A percentile compares a stretch with the other conserved stretches of the same genome.
phyloP scores from a whole-genome alignment of 2,329 filamentous ascomycete species.

The Leptodontidium sp. region DNA sequence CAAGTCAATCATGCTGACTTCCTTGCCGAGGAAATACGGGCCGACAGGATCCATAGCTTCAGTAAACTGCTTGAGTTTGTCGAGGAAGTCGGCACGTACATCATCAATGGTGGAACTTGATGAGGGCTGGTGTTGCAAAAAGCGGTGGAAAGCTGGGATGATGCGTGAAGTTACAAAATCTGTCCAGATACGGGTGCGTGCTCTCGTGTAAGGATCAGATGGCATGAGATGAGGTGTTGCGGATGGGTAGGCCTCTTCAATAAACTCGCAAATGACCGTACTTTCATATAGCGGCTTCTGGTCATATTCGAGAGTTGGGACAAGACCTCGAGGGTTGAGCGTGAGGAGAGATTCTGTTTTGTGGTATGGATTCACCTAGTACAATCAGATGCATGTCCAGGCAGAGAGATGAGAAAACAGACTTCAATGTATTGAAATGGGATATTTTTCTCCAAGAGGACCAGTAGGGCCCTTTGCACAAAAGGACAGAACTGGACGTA shows the following conservation, averaged over 20 bases:
- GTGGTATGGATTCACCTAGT: constrained; percentile 70
- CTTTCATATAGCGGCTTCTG: constrained; percentile 75
- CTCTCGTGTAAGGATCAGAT: constrained; percentile 67
- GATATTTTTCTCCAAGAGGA: constrained; percentile 76
- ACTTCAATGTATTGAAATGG: constrained; percentile 80
- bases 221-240: constrained; percentile 61
- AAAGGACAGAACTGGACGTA: constrained; percentile 59
- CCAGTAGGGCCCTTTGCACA: constrained; percentile 77
- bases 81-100: constrained; percentile 65
- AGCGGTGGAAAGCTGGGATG: constrained; percentile 73
- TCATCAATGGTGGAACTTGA: constrained; percentile 59
- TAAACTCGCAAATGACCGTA: constrained; percentile 76
- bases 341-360: constrained; percentile 73
- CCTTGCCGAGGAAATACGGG: constrained; percentile 72
- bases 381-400: neutral
- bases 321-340: constrained; percentile 78
- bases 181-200: constrained; percentile 74
- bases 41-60: constrained; percentile 66
- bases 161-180: constrained; percentile 74
- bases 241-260: constrained; percentile 73
- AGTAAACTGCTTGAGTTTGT: constrained; percentile 66
- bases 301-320: constrained; percentile 70
- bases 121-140: constrained; percentile 62
- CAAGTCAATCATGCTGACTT: constrained; percentile 74
- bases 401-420: neutral